Base-by-base conservation (phyloP, 2,329 filamentous ascomycete genomes). In the Colletotrichum eremochloae region DNA sequence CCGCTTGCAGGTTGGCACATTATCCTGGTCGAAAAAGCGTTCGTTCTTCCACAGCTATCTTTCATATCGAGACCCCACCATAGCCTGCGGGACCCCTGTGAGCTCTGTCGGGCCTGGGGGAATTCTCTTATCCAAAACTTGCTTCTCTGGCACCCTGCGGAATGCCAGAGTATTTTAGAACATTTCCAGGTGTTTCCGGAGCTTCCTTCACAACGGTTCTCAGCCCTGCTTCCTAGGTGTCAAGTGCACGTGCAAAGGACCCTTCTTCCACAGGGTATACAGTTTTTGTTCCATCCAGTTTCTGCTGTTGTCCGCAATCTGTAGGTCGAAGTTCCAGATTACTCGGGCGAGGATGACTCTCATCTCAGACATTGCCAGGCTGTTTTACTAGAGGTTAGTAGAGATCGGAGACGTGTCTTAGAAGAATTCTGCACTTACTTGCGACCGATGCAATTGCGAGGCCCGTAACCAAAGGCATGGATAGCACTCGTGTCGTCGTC, bases 401-500 rank as follows among this genome's bases (percentile, higher is more conserved):
- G 3, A 33, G 15, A 29, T 24, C 5, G 14, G 0, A 24, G n/a
- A 14, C 24, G 24, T 24, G 6, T 15, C 4, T 3, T 2, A 2
- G 2, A 12, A 31, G 31, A 9, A 12, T 20, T 15, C 0, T 63
- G 5, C 1, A 71, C 79, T 76, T 78, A 85, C 84, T 87, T 87
- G 66, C 80, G 79, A 0, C 86, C 87, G 33, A 88, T 80, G 70
- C 86, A 88, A 53, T 87, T 86, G 1, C 86, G 78, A 8, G 86
- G 83, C 0, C 87, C 86, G 2, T 84, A 58, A 3, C 82, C 82
- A 71, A 89, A 88, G 0, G 86, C 84, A 75, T 87, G 83, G 60
- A 86, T 79, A 1, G 81, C 82, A 0, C 83, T 82, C 40, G 56
- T 74, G 3, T 74, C 63, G 42, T 81, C 80, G 7, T 73, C 69